Evolutionary conservation across 176 grass and related monocot genomes (phyloP).

Genomic region (Avena atlantica): DNA sequence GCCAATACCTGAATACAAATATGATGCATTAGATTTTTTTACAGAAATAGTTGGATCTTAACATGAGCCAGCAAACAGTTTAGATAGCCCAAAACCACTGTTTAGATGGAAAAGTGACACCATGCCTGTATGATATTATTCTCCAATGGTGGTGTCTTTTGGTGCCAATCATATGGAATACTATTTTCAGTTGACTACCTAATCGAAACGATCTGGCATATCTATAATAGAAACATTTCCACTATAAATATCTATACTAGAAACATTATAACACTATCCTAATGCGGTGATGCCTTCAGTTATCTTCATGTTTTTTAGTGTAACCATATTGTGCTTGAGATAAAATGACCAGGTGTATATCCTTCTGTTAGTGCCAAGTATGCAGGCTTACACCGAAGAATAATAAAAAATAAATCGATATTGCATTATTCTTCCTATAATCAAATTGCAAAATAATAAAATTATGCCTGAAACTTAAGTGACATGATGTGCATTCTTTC

Average conservation of each 20-base stretch:
- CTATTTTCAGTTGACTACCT: conserved; percentile 24
- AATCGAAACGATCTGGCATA: background rate
- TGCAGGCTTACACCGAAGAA: background rate
- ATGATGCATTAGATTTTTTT: conserved; percentile 32
- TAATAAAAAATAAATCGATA: background rate
- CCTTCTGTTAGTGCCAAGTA: background rate
- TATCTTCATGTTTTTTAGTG: background rate
- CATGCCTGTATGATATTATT: background rate
- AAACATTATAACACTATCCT: background rate
- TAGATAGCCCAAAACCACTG: background rate
- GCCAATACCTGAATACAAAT: conserved; percentile 84
- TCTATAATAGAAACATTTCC: conserved; percentile 5
- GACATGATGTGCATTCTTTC: background rate
- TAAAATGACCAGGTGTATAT: conserved; percentile 15
- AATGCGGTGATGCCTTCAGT: background rate
- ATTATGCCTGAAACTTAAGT: background rate
- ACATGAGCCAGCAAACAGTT: background rate
- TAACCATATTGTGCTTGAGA: background rate
- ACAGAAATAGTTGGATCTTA: conserved; percentile 13
- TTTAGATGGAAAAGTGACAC: conserved; percentile 18
- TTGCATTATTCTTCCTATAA: background rate
- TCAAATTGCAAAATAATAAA: background rate
- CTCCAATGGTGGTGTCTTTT: background rate
- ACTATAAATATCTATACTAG: background rate
- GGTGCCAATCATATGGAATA: conserved; percentile 8